Base-by-base conservation (phyloP, 495 filamentous ascomycete species). In the Apiosordaria backusii region DNA sequence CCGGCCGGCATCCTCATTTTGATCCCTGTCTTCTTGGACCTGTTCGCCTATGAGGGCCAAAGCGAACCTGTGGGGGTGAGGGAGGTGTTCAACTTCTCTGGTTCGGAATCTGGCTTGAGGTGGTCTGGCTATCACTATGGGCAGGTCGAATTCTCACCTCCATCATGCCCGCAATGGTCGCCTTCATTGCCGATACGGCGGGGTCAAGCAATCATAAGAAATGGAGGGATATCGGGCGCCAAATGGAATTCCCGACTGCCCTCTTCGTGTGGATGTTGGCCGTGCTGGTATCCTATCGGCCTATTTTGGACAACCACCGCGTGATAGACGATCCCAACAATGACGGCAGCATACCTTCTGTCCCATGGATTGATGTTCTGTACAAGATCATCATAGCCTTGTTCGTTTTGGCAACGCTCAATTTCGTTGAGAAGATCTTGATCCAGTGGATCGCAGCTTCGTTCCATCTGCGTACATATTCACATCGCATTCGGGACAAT, bases 71-170 rank as follows among this genome's bases (percentile, higher is more conserved):
- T 18, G 86, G 90, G 3, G 88, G 79, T 21, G 87, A 92, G 7
- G 94, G 93, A 2, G 92, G 88, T 40, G 91, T 97, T 2, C 63
- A 84, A 67, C 73, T 97, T 64, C 79, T 92, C 60, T 98, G 94
- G 94, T 97, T 98, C 68, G 88, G 90, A 54, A 90, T 97, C 58
- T 98, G 94, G 94, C 82, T 98, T 57, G 91, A 96, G 75, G 89
- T 97, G 24, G 86, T 97, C 54, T 98, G 94, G 94, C 79, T 96
- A 53, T 92, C 92, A 2, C 80, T 97, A 0, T 98, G 95, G 95
- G 89, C 87, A 25, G 89, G 89, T 0, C 74, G 90, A 78, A 89
- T 97, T 61, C 77, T 91, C 10, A 87, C 91, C 4, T 90, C 93
- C 72, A 82, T 85, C 54, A 80, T 97, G 57, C 94, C 95, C 3